Conservation (phyloP, 1,284 basidiomycete species). For the Cutaneotrichosporon arboriforme region DNA sequence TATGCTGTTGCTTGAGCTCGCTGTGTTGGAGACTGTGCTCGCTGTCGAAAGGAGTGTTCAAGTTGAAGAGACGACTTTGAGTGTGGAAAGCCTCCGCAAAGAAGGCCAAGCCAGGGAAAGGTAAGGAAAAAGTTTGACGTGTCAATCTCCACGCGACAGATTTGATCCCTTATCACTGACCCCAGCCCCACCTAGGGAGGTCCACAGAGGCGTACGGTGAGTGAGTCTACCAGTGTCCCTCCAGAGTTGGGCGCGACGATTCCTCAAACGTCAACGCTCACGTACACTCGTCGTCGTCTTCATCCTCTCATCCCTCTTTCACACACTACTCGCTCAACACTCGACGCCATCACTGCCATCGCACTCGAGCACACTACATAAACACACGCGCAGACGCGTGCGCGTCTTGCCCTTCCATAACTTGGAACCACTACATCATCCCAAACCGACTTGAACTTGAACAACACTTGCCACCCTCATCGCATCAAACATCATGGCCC, state of each 20-base stretch:
- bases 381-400: no score
- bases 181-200: no score
- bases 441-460: no score
- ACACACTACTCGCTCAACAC: no score
- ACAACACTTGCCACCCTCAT: not conserved
- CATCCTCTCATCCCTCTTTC: not conserved
- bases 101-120: not conserved
- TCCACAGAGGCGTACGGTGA: no score
- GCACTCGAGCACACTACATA: no score
- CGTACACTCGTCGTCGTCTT: not conserved
- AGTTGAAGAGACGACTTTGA: not conserved
- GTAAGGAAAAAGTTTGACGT: not conserved
- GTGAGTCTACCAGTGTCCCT: no score
- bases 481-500: conserved; percentile 31
- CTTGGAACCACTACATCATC: no score
- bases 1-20: not conserved
- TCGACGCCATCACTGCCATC: no score
- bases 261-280: no score
- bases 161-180: not conserved
- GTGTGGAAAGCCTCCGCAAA: not conserved
- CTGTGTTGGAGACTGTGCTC: not conserved
- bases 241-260: no score
- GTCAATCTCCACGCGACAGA: not conserved
- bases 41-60: not conserved
- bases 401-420: no score